These are phyloP conservation scores for Xenoacremonium recifei DNA, from an alignment of 2,329 filamentous ascomycete species.

Conservation along the genomic window DNA sequence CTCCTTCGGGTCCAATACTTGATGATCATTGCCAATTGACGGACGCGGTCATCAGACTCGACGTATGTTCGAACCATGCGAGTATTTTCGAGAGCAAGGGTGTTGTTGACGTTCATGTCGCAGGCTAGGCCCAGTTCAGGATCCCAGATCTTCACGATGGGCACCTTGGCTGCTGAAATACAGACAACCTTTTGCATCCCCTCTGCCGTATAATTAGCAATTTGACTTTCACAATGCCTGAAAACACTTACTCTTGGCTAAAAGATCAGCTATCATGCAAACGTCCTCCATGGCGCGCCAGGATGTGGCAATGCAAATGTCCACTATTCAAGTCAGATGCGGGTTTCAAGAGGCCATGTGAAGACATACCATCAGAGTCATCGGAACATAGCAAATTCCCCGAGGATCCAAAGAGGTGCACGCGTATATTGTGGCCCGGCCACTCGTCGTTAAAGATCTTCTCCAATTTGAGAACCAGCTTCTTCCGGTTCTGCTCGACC, in stretches of 20 bases:
- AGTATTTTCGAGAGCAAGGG: constrained; percentile 90
- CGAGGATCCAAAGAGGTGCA: constrained; percentile 96
- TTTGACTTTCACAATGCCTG: constrained; percentile 9
- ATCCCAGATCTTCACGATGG: constrained; percentile 99
- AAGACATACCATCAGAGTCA: constrained; percentile 82
- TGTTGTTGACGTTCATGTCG: constrained; percentile 99
- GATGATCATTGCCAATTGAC: constrained; percentile 91
- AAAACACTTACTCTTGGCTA: constrained; percentile 73
- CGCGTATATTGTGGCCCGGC: constrained; percentile 86
- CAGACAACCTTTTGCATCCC: constrained; percentile 97
- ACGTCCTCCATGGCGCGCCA: constrained; percentile 87
- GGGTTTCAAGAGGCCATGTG: constrained; percentile 9
- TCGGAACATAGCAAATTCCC: constrained; percentile 93
- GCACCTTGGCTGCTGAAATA: constrained; percentile 91
- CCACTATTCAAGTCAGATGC: constrained; percentile 56
- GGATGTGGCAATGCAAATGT: constrained; percentile 93
- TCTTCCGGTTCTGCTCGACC: constrained; percentile 72
- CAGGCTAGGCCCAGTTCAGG: constrained; percentile 85
- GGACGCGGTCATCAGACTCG: constrained; percentile 84
- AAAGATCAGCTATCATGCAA: constrained; percentile 82
- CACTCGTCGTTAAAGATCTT: constrained; percentile 85
- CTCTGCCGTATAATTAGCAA: constrained; percentile 60
- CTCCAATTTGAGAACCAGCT: constrained; percentile 84
- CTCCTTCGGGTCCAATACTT: constrained; percentile 96
- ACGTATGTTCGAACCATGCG: constrained; percentile 98